A percentile compares a stretch with the other conserved stretches of the same genome.
Conservation (phyloP, 1,139 yeast genomes). For the Taphrina sp. region DNA sequence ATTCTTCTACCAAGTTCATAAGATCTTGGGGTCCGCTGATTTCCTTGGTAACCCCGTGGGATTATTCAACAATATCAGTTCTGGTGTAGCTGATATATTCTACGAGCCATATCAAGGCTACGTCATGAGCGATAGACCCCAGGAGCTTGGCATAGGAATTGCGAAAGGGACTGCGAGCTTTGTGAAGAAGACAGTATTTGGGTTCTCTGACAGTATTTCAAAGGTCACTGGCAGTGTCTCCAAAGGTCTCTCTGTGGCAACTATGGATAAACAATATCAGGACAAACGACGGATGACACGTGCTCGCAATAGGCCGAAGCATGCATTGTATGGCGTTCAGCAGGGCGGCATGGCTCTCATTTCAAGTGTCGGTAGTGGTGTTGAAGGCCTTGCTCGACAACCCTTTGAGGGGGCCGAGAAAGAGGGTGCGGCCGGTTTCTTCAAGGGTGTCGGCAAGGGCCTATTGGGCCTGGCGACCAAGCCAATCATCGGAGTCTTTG, state of each 20-base stretch:
- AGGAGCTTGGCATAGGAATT: slow-evolving; percentile 88
- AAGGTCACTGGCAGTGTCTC: slow-evolving; percentile 92
- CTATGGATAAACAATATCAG: slow-evolving; percentile 82
- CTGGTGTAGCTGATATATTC: slow-evolving; percentile 93
- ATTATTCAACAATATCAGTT: slow-evolving; percentile 81
- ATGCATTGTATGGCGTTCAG: slow-evolving; percentile 83
- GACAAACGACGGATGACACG: slow-evolving; percentile 68
- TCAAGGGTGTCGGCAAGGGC: slow-evolving; percentile 94
- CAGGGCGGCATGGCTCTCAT: slow-evolving; percentile 86
- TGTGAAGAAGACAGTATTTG: slow-evolving; percentile 90
- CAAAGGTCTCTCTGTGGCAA: slow-evolving; percentile 86
- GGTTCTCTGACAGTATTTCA: slow-evolving; percentile 88
- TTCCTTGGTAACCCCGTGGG: slow-evolving; percentile 97
- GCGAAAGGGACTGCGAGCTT: slow-evolving; percentile 96
- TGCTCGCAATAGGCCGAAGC: slow-evolving; percentile 75
- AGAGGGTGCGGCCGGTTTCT: slow-evolving; percentile 87
- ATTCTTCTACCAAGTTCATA: slow-evolving; percentile 86
- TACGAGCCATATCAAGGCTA: slow-evolving; percentile 98
- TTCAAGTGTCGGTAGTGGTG: slow-evolving; percentile 82
- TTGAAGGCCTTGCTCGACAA: slow-evolving; percentile 84
- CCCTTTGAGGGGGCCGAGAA: slow-evolving; percentile 84
- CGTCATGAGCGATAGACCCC: slow-evolving; percentile 89
- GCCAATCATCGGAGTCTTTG: slow-evolving; percentile 92
- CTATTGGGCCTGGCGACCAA: slow-evolving; percentile 91
- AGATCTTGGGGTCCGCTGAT: slow-evolving; percentile 93